Base-by-base conservation (phyloP, 2,329 filamentous ascomycete species). In the Triangularia setosa region DNA sequence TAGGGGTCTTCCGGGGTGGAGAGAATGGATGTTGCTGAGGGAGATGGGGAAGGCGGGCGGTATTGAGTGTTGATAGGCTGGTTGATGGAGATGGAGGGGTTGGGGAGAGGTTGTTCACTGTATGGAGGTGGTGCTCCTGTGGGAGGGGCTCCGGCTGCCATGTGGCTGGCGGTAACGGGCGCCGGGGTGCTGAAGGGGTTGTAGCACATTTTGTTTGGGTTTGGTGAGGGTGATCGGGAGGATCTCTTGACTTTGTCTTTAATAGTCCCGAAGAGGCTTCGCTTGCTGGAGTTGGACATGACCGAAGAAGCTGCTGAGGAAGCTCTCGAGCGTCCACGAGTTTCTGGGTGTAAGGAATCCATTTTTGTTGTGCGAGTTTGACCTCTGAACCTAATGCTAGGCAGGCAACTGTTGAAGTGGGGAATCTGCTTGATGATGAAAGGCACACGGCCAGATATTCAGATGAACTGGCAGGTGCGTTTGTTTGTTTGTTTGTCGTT, bases 1-100 rank as follows among this genome's bases (percentile, higher is more conserved):
- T 91, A 95, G 1, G 82, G 84, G 71, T 92, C 89, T 69, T 92
- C 88, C 23, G 78, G 76, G 8, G 75, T 76, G 6, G 74, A 75
- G 66, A 79, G 69, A 70, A 69, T 58, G 58, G 70, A 72, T 7
- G 68, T 65, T 52, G 54, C 64, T 1, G 72, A 73, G 0, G 69
- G 72, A 0, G 71, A 61, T 9, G 72, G 71, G 7, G 72, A 73
- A 4, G 67, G 24, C 9, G 62, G 44, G 25, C 68, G 64, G 52
- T 35, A 54, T 12, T 53, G 61, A 60, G 25, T 61, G 3, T 53
- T 54, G 9, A 59, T 44, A 18, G 60, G 5, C 23, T 68, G 58
- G 60, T 69, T 21, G 61, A 69, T 25, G 40, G 63, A 55, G 62
- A 68, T 64, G 56, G 53, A 52, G 61, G 68, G 59, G 60, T 61